Evolutionary conservation across 495 filamentous ascomycete species (phyloP), one percentile per base, ranked within the genome.

Genomic region (Penicillium samsonianum): DNA sequence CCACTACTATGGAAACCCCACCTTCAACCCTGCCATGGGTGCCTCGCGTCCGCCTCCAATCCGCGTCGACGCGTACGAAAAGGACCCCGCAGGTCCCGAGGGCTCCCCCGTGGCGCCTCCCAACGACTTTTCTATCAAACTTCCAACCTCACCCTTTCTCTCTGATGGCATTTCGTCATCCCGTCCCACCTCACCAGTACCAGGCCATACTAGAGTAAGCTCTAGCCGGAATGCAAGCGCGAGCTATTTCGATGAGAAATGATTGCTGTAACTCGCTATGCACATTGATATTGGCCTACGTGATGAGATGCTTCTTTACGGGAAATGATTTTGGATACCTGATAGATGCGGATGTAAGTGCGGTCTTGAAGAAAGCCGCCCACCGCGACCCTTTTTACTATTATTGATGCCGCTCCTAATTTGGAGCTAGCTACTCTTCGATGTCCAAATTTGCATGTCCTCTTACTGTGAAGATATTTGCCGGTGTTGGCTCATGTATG

Each of bases 1-100:
- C 4, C 96, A 89, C 55, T 82, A 97, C 31, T 97, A 96, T 75
- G 91, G 84, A 49, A 79, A 78, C 11, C 65, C 73, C 0, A 64
- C 48, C 41, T 65, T 63, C 48, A 64, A 49, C 35, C 43, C 51
- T 17, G 69, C 75, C 40, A 77, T 78, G 31, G 78, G 82, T 42
- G 69, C 70, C 40, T 40, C 54, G 20, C 80, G 84, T n/a, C 87
- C 89, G 9, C 83, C 89, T 14, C 87, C 90, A 11, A 90, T 95
- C 65, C 84, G 77, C 52, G 84, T 96, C 45, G 85, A 87, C 19
- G 81, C 76, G 38, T 91, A 86, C 63, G 91, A 95, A 65, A 94
- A 92, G 72, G 69, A 69, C 23, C 54, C 46, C 37, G 65, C 58
- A 28, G 64, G 58, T n/a, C 65, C 88, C 74, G 9, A 84, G 73